Percentiles rank a stretch among this genome's conserved stretches.
phyloP scores from a whole-genome alignment of 2,329 filamentous ascomycete species.

The Ophiostoma piceae region DNA sequence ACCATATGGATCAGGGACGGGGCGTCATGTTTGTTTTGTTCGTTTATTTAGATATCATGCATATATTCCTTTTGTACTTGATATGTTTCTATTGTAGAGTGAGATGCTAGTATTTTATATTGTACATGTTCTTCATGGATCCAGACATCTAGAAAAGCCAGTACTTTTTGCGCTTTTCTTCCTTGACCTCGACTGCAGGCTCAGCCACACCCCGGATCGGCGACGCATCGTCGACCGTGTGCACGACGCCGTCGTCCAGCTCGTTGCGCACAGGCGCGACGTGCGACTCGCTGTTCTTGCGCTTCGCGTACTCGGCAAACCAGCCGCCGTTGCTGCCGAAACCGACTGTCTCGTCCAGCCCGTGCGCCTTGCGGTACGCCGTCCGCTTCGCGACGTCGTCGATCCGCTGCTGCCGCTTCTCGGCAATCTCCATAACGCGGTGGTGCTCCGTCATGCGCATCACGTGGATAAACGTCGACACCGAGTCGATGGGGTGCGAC shows the following conservation, averaged over 20 bases:
- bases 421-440: constrained; percentile 60
- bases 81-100: neutral
- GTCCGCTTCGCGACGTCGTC: constrained; percentile 85
- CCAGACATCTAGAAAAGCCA: constrained; percentile 64
- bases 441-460: constrained; percentile 71
- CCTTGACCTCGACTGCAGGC: constrained; percentile 37
- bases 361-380: constrained; percentile 81
- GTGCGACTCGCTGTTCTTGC: constrained; percentile 26
- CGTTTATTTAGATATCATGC: constrained; percentile 16
- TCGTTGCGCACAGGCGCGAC: constrained; percentile 28
- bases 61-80: neutral
- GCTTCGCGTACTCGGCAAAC: constrained; percentile 24
- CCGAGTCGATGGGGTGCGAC: constrained; percentile 62
- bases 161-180: constrained; percentile 70
- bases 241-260: constrained; percentile 36
- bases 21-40: constrained; percentile 16
- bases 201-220: constrained; percentile 19
- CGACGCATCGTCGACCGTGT: constrained; percentile 36
- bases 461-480: constrained; percentile 63
- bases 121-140: neutral
- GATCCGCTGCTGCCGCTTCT: constrained; percentile 65
- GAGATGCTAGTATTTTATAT: neutral
- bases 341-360: constrained; percentile 60
- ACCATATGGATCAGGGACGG: neutral
- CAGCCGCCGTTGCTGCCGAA: constrained; percentile 35